Base-by-base conservation (phyloP, 1,284 basidiomycete genomes). In the Filobasidium uniguttulatum region DNA sequence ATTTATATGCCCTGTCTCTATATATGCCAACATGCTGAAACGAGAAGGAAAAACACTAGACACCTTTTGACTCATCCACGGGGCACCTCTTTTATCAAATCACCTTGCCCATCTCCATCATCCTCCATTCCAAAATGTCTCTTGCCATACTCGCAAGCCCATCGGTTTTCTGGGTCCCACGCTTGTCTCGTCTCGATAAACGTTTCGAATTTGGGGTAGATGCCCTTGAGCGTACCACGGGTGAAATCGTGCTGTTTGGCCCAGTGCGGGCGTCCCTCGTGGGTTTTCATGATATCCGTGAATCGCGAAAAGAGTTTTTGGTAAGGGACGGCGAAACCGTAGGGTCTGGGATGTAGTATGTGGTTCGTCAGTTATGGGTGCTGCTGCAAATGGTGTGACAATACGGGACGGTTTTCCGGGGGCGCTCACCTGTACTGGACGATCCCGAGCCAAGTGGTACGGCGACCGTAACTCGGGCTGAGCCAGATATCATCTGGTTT, bases 361-460 rank as follows among this genome's bases (percentile, higher is more conserved):
- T 17, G 50, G 37, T 28, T 14, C 28, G 37, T 34, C 28, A 40
- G 43, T 28, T 8, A 6, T n/a, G 36, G 26, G 33, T 10, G 33
- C 33, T 10, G 3, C n/a, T n/a, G n/a, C 28, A 26, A 12, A 36
- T 19, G 26, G 10, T 19, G 28, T 20, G 6, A 26, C 20, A 38
- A 37, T 37, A 28, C n/a, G 26, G 28, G 14, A 22, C 38, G 30
- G 44, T 8, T 28, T 15, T 20, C 34, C 28, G 20, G 15, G 44
- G 20, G n/a, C 5, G 68, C 84, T 63, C 56, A 91, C 88, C 87
- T 86, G 73, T 82, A 98, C 62, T 91, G 86, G 19, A 97, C 79
- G 46, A 97, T 78, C n/a, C 94, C 93, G 54, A 98, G 88, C 83
- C 89, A 98, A 61, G 82, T 85, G 14, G 83, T 91, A 63, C 73